phyloP scores from a whole-genome alignment of 176 grass and related monocot genomes.

The Poa pratensis region DNA sequence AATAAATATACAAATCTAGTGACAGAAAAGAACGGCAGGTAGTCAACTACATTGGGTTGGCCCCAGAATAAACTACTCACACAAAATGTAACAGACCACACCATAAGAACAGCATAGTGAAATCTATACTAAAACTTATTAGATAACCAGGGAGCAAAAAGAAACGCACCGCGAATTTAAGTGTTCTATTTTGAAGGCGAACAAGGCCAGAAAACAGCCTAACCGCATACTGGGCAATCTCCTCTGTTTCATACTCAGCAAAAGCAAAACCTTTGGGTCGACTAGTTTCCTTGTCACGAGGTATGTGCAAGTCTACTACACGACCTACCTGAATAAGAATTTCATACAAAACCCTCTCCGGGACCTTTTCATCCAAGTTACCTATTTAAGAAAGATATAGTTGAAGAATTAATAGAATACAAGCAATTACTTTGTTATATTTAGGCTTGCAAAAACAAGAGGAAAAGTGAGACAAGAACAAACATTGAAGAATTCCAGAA shows the following conservation, averaged over 20 bases:
- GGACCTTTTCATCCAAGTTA: conserved; percentile 97
- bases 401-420: conserved; percentile 39
- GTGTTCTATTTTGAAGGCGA: conserved; percentile 79
- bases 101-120: background rate
- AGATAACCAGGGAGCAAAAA: conserved; percentile 37
- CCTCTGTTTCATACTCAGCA: conserved; percentile 90
- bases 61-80: background rate
- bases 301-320: conserved; percentile 91
- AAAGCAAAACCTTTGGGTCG: conserved; percentile 93
- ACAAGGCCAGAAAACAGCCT: conserved; percentile 93
- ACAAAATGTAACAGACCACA: conserved; percentile 5
- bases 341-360: conserved; percentile 88
- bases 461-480: conserved; percentile 27
- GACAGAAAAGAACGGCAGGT: background rate
- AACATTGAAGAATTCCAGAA: background rate
- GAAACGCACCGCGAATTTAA: conserved; percentile 97
- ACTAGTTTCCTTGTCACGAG: conserved; percentile 95
- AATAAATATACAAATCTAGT: conserved; percentile 20
- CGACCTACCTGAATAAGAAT: conserved; percentile 97
- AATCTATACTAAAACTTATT: background rate
- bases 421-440: background rate
- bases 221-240: conserved; percentile 98
- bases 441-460: background rate
- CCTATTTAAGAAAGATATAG: conserved; percentile 60
- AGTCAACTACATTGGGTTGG: background rate